Conservation (phyloP, 1,139 yeast genomes). For the Candida buenavistaensis region DNA sequence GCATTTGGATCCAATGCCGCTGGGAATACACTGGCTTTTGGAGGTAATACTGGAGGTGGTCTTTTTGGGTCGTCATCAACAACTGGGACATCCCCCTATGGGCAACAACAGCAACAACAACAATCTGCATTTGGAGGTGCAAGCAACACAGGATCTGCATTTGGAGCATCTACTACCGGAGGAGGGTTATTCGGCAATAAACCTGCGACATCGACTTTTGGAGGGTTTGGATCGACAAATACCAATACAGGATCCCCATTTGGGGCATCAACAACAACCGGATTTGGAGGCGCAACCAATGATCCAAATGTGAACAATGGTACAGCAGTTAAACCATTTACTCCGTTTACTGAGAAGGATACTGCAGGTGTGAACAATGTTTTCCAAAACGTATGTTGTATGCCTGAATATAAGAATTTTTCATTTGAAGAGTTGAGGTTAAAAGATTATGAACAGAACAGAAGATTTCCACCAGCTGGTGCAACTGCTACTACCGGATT, state of each 20-base stretch:
- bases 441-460: constrained; percentile 80
- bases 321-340: constrained; percentile 68
- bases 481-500: constrained; percentile 23
- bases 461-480: constrained; percentile 59
- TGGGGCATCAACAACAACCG: constrained; percentile 21
- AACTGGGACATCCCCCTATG: constrained; percentile 23
- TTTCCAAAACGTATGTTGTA: constrained; percentile 75
- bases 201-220: constrained; percentile 18
- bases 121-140: constrained; percentile 19
- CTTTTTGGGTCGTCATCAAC: constrained; percentile 25
- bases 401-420: constrained; percentile 85
- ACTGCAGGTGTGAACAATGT: constrained; percentile 54
- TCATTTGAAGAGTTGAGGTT: constrained; percentile 87
- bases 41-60: constrained; percentile 27
- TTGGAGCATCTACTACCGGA: constrained; percentile 15
- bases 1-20: constrained; percentile 18
- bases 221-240: constrained; percentile 26
- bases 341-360: constrained; percentile 73
- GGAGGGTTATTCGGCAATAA: constrained; percentile 36
- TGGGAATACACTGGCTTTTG: constrained; percentile 15
- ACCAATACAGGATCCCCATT: constrained; percentile 22
- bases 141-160: constrained; percentile 20
- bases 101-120: constrained; percentile 12
- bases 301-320: constrained; percentile 57
- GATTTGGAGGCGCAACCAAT: constrained; percentile 30